Evolutionary conservation across 495 filamentous ascomycete genomes (phyloP), one percentile per base, ranked within the genome.

Genomic region (Chlorociboria aeruginascens): DNA sequence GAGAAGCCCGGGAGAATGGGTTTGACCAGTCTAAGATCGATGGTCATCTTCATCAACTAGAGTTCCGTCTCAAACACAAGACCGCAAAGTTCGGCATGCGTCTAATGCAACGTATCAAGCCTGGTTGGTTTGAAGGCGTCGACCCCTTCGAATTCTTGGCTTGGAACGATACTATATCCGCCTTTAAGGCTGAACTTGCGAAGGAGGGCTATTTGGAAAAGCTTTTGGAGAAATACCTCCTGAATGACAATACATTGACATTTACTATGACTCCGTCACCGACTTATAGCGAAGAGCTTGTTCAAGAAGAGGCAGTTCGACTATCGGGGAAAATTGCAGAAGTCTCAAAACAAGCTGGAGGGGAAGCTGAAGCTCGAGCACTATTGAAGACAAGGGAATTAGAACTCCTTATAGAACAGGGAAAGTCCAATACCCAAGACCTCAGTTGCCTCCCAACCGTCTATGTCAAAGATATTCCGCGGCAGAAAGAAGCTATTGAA

Each of bases 211-310:
- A 96, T 59, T 72, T 98, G 7, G 88, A 96, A 58, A 71, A 78
- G 3, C 62, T 98, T 51, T 68, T 97, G 56, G 77, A 95, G 52
- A 93, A 93, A 59, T 96, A 97, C 59, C 67, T 97, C 10, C 61
- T 95, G 37, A 93, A 88, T 52, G 85, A 89, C 56, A 80, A 82
- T 29, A 89, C 80, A 20, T 66, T 97, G 51, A 89, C 85, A 1
- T 96, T 97, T 63, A 96, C 88, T 0, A 98, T 98, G 92, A 81
- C 80, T 10, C 93, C 92, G 2, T 85, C 82, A 1, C 67, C 75
- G 40, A 79, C 69, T 0, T 95, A 85, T 57, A 78, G 76, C 36
- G 67, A 79, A 31, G 78, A 85, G 11, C 65, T 95, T n/a, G 79
- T 74, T 10, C 69, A 73, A n/a, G 85, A 93, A 62, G 92, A 98